Evolutionary conservation across 2,329 filamentous ascomycete species (phyloP), one percentile per base, ranked within the genome.

Genomic region (Ascochyta clinopodiicola): DNA sequence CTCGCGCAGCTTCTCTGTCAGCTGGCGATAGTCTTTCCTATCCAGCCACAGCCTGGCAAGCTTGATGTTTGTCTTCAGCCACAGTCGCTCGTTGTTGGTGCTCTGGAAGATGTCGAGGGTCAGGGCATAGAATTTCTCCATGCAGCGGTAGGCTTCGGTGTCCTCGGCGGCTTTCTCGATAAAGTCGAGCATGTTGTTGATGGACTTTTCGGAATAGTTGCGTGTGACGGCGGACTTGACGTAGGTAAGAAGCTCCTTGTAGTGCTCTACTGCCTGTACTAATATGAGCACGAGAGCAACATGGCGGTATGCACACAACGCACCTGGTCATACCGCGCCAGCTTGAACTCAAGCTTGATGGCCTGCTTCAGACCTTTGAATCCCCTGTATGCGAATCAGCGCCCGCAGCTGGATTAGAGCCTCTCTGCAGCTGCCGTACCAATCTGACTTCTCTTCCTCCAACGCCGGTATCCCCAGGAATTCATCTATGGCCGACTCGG

Each of bases 31-130:
- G 73, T 97, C 90, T 73, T 95, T 96, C 61, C 92, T 88, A 66
- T 96, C 94, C 25, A 99, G 83, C 78, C 94, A 91, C 15, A 99
- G 83, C 72, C 93, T 92, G 35, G 92, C 91, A 21, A 98, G 85
- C 80, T 99, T 99, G 75, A 97, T 96, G 75, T 96, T 98, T 4
- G 95, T 99, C 82, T 98, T 98, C 54, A 99, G 84, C 92, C 94
- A 98, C 50, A 99, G 80, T 60, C 95, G 86, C 79, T 99, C 95
- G 74, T 98, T 98, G 78, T 98, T 98, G 34, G 93, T 97, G 75
- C 87, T 95, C 76, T 98, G 93, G 79, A 99, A 98, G 54, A 94
- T 96, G 66, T 92, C 85, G 15, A 99, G 86, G 1, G 95, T 99
- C 66, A 95, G 81, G 1, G 91, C 94, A 78, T 98, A 99, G 81